A percentile compares a stretch with the other conserved stretches of the same genome.
Evolutionary conservation across 2,329 filamentous ascomycete genomes (phyloP).

Genomic region (Teratosphaeria viscida): DNA sequence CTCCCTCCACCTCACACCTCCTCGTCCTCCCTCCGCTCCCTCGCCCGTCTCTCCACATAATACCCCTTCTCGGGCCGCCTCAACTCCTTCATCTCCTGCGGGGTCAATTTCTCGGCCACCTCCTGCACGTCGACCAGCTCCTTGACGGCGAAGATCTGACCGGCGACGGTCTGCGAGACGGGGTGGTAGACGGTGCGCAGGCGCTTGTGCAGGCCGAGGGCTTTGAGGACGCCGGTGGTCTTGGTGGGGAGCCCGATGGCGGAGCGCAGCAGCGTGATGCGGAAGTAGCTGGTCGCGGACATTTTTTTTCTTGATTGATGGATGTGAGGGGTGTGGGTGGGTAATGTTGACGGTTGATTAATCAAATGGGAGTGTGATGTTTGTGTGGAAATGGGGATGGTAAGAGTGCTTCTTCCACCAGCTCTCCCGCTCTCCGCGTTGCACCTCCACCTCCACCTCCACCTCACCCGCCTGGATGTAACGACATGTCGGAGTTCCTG

Average conservation of each 20-base stretch:
- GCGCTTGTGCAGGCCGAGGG: constrained; percentile 76
- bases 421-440: not conserved
- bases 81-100: constrained; percentile 57
- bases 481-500: not conserved
- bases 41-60: constrained; percentile 55
- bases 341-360: not conserved
- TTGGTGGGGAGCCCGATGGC: constrained; percentile 75
- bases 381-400: not conserved
- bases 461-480: not conserved
- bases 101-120: constrained; percentile 55
- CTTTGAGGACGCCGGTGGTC: constrained; percentile 68
- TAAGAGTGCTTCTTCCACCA: not conserved
- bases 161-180: constrained; percentile 68
- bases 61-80: constrained; percentile 71
- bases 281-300: constrained; percentile 66
- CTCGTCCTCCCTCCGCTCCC: constrained; percentile 3
- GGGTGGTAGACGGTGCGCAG: constrained; percentile 84
- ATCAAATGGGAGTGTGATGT: not conserved
- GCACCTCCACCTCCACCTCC: not conserved
- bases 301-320: constrained; percentile 1
- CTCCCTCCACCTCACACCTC: not conserved
- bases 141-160: constrained; percentile 90
- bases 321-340: not conserved
- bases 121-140: constrained; percentile 78
- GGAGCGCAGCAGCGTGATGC: constrained; percentile 80